Conservation (phyloP, 257 asterid species). For the Solanum pennellii region DNA sequence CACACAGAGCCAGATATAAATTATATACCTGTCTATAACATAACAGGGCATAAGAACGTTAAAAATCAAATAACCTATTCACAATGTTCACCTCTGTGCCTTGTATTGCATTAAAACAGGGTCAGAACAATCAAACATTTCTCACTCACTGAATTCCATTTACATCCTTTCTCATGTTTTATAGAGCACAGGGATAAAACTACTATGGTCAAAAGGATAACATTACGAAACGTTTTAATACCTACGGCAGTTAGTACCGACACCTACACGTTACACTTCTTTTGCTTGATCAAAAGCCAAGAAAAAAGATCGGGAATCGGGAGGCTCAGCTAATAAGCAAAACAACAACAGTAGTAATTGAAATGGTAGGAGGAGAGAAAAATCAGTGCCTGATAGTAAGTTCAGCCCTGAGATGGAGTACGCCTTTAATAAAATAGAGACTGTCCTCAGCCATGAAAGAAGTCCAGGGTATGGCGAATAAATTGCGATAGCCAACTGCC, state of each 20-base stretch:
- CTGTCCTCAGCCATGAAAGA: conserved; percentile 23
- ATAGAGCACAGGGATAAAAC: not conserved
- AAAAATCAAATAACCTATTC: not conserved
- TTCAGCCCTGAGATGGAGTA: conserved; percentile 20
- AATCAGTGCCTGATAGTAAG: conserved; percentile 13
- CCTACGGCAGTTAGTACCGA: not conserved
- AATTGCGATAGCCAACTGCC: conserved; percentile 17
- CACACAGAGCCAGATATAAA: not conserved
- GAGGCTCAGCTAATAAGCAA: not conserved
- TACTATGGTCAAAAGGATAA: not conserved
- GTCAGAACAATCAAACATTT: not conserved
- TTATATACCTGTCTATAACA: not conserved
- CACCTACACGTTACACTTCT: not conserved
- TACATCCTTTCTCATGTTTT: not conserved
- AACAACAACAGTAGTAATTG: not conserved
- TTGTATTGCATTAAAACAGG: not conserved
- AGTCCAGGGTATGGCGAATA: conserved; percentile 15
- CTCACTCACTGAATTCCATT: not conserved
- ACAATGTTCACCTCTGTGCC: not conserved
- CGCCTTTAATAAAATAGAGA: conserved; percentile 14
- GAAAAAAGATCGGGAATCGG: not conserved
- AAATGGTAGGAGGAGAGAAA: not conserved
- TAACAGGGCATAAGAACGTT: not conserved
- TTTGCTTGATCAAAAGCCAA: not conserved
- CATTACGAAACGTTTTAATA: not conserved